Evolutionary conservation across 306 rosid genomes (phyloP).

Genomic region (Psophocarpus tetragonolobus): DNA sequence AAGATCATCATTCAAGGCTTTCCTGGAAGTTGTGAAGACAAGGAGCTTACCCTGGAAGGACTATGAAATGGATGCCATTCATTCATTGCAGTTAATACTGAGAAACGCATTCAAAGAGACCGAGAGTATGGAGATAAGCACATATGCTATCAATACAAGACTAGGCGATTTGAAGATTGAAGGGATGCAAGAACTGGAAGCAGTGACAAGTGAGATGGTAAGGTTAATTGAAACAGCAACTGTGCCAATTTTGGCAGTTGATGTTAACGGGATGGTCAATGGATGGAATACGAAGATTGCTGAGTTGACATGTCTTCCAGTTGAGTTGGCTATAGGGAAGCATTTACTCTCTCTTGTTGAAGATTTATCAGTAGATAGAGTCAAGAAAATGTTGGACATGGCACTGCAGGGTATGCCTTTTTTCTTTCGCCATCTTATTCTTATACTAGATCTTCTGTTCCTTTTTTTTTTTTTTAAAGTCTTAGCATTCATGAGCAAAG

Average conservation of each 20-base stretch:
- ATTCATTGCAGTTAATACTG: slow-evolving; percentile 83
- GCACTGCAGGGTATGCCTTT: slow-evolving; percentile 63
- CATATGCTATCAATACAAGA: slow-evolving; percentile 45
- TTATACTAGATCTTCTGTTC: background rate
- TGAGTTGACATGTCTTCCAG: slow-evolving; percentile 77
- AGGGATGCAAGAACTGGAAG: slow-evolving; percentile 79
- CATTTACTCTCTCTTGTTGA: slow-evolving; percentile 69
- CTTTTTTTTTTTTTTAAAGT: background rate
- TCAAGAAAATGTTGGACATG: slow-evolving; percentile 59
- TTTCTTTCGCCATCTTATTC: background rate
- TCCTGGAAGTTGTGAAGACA: slow-evolving; percentile 74
- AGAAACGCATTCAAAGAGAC: slow-evolving; percentile 68
- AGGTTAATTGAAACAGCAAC: slow-evolving; percentile 84
- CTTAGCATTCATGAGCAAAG: background rate
- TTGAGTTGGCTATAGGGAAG: slow-evolving; percentile 71
- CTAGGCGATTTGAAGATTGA: slow-evolving; percentile 63
- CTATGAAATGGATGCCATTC: slow-evolving; percentile 88
- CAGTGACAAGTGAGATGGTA: slow-evolving; percentile 85
- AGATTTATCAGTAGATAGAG: slow-evolving; percentile 59
- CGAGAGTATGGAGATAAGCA: slow-evolving; percentile 31
- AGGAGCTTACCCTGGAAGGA: slow-evolving; percentile 84
- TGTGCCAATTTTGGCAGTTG: slow-evolving; percentile 80
- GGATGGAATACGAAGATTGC: slow-evolving; percentile 84
- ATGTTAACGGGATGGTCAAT: slow-evolving; percentile 65
- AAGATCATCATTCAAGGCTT: slow-evolving; percentile 85